Evolutionary conservation across 306 rosid genomes (phyloP), one percentile per base, ranked within the genome.

Genomic region (Carpinus viminea): DNA sequence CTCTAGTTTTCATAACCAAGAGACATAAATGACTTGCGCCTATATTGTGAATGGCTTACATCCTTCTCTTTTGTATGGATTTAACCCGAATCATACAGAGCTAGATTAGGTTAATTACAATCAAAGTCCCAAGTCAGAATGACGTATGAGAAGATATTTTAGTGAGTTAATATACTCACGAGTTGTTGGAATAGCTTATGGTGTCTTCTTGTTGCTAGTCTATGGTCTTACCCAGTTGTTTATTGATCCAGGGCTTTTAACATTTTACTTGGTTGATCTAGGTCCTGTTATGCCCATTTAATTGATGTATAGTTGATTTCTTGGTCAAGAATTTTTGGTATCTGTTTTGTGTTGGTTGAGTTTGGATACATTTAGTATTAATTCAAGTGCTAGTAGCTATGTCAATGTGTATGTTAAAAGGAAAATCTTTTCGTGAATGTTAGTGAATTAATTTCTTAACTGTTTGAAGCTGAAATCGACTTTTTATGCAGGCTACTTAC

Each of bases 401-500:
- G 48, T 66, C 47, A 66, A 66, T 0, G 51, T 41, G 51, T 41
- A 66, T 60, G 43, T 9, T 70, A 4, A 70, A 41, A 50, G 1
- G 51, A 68, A 68, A 21, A 80, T 21, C 9, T 41, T 28, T 54
- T 74, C 75, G 55, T 12, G 69, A 36, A 66, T 66, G 21, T 66
- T 9, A 18, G 68, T 56, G 12, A 56, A 78, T 18, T 69, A 43
- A 57, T 70, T 46, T 52, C 48, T 26, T 11, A 68, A 41, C 59
- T 4, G 45, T 79, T 62, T 59, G 57, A 74, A 73, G 71, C 64
- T 75, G 72, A 87, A 81, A 65, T 84, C 59, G 62, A 79, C 71
- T 76, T 89, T 76, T 81, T 81, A 16, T 86, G 89, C 95, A 96
- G 99, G 97, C 90, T 96, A 82, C 97, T 96, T 70, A 80, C 99